These are phyloP conservation scores for Pascua guehoae DNA, from an alignment of 1,284 basidiomycete genomes.

Conservation along the genomic window DNA sequence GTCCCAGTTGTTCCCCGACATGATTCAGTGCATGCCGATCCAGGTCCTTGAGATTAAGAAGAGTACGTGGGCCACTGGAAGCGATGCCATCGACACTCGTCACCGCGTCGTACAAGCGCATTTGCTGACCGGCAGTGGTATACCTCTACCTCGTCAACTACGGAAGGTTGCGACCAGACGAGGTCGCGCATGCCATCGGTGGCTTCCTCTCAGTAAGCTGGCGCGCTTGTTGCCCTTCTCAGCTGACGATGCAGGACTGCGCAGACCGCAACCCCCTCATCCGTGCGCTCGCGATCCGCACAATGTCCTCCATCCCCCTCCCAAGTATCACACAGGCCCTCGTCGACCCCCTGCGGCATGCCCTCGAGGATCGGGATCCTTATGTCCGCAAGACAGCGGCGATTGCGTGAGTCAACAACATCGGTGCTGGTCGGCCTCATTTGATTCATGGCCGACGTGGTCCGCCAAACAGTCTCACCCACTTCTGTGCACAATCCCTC, in stretches of 20 bases:
- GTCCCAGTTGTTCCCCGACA: conserved; percentile 94
- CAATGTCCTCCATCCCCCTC: conserved; percentile 93
- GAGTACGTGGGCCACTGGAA: conserved; percentile 58
- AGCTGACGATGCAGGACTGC: conserved; percentile 61
- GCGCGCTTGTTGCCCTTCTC: no score
- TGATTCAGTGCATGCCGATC: conserved; percentile 87
- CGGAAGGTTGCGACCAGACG: conserved; percentile 91
- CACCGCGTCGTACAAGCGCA: no score
- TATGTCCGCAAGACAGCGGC: conserved; percentile 97
- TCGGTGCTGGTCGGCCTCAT: no score
- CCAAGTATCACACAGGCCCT: conserved; percentile 98
- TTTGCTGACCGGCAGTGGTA: conserved; percentile 62
- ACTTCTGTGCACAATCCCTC: no score
- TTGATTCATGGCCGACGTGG: no score
- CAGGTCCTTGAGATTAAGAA: conserved; percentile 93
- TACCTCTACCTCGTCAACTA: conserved; percentile 99
- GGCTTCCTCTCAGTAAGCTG: conserved; percentile 73
- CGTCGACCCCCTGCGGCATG: conserved; percentile 88
- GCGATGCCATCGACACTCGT: no score
- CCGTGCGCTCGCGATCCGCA: conserved; percentile 90
- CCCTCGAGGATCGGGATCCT: conserved; percentile 87
- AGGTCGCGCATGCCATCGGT: conserved; percentile 92
- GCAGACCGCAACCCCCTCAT: conserved; percentile 95
- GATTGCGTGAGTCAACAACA: conserved; percentile 54
- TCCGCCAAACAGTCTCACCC: no score